These are phyloP conservation scores for Epithemia pelagica DNA, from an alignment of 108 stramenopile genomes.

Conservation along the genomic window DNA sequence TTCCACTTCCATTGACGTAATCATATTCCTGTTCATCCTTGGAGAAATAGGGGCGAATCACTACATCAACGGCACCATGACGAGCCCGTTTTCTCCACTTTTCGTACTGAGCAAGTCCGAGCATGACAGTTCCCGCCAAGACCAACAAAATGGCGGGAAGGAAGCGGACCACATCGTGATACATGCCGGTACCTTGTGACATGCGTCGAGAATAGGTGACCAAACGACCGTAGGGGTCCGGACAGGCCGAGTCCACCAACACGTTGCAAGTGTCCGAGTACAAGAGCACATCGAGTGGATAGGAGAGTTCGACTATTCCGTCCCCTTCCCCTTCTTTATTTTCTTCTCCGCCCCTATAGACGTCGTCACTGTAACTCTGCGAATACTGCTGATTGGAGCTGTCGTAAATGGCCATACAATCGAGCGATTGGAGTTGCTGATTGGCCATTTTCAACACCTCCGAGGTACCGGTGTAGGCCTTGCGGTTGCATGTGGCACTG, in stretches of 20 bases:
- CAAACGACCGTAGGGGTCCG: constrained; percentile 2
- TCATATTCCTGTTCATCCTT: not conserved
- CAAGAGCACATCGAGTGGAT: not conserved
- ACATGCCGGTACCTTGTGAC: not conserved
- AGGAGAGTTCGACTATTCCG: not conserved
- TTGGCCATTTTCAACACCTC: not conserved
- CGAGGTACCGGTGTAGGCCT: not conserved
- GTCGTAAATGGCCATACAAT: not conserved
- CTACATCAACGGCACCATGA: not conserved
- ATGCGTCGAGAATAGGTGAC: not conserved
- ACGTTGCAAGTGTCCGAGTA: not conserved
- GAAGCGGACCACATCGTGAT: not conserved
- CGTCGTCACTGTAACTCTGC: not conserved
- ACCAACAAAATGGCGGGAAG: not conserved
- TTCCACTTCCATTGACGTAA: not conserved
- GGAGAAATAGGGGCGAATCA: not conserved
- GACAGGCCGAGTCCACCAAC: not conserved
- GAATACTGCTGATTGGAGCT: not conserved
- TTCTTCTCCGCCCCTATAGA: not conserved
- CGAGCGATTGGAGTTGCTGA: not conserved
- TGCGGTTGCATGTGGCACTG: not conserved
- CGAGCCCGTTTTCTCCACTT: not conserved
- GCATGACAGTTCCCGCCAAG: not conserved
- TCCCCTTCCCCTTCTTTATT: constrained; percentile 1
- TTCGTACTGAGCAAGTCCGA: not conserved